phyloP scores from a whole-genome alignment of 2,329 filamentous ascomycete species.

The Xylaria sp. region DNA sequence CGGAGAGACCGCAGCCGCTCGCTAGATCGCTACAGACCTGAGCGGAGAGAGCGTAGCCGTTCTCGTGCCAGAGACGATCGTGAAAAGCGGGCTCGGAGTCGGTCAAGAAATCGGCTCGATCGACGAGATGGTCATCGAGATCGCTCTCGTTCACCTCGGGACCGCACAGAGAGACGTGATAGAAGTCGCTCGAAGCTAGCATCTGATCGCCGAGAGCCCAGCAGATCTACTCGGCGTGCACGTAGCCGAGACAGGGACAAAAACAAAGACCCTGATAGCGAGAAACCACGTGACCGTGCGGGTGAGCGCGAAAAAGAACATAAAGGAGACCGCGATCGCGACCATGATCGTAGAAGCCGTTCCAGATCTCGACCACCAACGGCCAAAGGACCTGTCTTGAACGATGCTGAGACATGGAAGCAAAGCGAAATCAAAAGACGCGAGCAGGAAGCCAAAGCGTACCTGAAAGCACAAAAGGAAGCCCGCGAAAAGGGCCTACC shows the following conservation, averaged over 20 bases:
- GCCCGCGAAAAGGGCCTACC: conserved; percentile 64
- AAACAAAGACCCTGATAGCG: conserved; percentile 31
- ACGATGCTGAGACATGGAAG: conserved; percentile 59
- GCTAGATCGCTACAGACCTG: conserved; percentile 39
- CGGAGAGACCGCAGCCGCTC: conserved; percentile 38
- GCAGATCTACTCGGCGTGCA: conserved; percentile 31
- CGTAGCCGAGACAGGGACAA: conserved; percentile 32
- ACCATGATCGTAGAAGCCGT: conserved; percentile 47
- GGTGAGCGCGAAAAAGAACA: conserved; percentile 27
- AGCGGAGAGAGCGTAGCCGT: conserved; percentile 38
- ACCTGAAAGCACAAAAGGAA: conserved; percentile 65
- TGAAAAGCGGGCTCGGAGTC: conserved; percentile 40
- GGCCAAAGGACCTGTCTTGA: conserved; percentile 51
- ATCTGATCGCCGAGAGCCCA: conserved; percentile 33
- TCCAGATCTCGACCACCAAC: conserved; percentile 50
- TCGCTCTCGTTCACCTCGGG: conserved; percentile 41
- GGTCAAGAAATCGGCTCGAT: conserved; percentile 32
- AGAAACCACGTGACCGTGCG: conserved; percentile 19
- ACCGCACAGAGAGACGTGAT: conserved; percentile 39
- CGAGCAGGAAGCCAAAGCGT: conserved; percentile 68
- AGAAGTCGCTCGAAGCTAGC: conserved; percentile 37
- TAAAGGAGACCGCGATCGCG: conserved; percentile 29
- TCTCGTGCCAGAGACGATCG: conserved; percentile 39
- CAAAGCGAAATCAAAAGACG: conserved; percentile 66
- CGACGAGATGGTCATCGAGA: conserved; percentile 36